Evolutionary conservation across 1,139 yeast species (phyloP).

Genomic region (Debaryomyces singareniensis): DNA sequence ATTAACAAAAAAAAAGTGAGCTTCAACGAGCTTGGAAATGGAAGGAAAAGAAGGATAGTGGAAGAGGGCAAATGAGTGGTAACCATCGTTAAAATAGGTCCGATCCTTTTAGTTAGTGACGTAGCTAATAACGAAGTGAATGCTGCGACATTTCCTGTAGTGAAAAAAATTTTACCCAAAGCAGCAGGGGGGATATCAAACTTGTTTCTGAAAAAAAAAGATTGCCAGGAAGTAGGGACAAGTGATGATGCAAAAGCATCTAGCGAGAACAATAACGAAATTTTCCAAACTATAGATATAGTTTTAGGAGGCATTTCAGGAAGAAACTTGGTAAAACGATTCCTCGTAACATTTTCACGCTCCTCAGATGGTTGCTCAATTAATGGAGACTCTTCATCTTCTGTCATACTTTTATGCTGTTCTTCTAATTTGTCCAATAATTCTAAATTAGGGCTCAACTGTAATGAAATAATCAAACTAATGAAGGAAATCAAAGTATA

Average conservation of each 20-base stretch:
- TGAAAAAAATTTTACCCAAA: slow-evolving; percentile 34
- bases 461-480: slow-evolving; percentile 13
- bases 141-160: slow-evolving; percentile 34
- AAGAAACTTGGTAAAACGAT: slow-evolving; percentile 12
- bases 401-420: slow-evolving; percentile 4
- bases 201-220: slow-evolving; percentile 32
- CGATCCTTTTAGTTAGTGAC: slow-evolving; percentile 34
- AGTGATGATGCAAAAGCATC: slow-evolving; percentile 42
- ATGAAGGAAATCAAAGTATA: slow-evolving; percentile 17
- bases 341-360: slow-evolving; percentile 5
- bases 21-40: slow-evolving; percentile 25
- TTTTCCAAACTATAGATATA: slow-evolving; percentile 21
- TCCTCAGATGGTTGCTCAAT: slow-evolving; percentile 8
- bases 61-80: slow-evolving; percentile 40
- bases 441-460: too few relatives aligned
- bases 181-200: slow-evolving; percentile 26
- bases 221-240: slow-evolving; percentile 39
- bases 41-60: slow-evolving; percentile 28
- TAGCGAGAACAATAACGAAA: slow-evolving; percentile 32
- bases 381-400: slow-evolving; percentile 4
- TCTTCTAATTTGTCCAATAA: slow-evolving; percentile 16
- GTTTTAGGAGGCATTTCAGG: slow-evolving; percentile 15
- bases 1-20: slow-evolving; percentile 25
- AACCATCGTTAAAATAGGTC: slow-evolving; percentile 41
- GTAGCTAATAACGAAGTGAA: slow-evolving; percentile 37